Base-by-base conservation (phyloP, 768 basidiomycete species). In the Hysterangium stoloniferum region DNA sequence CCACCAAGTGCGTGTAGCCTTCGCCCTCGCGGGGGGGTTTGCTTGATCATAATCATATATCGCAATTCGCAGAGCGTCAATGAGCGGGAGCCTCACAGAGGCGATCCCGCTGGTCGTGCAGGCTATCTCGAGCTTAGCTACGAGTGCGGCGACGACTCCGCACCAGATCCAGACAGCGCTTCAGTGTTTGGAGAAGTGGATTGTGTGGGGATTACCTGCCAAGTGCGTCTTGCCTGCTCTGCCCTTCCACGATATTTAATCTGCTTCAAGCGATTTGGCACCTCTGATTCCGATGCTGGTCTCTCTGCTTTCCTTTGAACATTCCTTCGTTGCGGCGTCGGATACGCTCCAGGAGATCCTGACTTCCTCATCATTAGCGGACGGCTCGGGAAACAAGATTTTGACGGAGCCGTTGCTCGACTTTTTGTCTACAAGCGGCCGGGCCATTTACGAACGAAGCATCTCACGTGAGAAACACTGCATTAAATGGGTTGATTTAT, bases 341-440 rank as follows among this genome's bases (percentile, higher is more conserved):
- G 82, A 87, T 37, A 75, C 82, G 0, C 62, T 95, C 4, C 80
- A 86, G 61, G 89, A 93, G 58, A 74, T 95, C 47, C 74, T 93
- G 58, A 75, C 80, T 1, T 77, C 79, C 44, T 88, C 91, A 1
- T 72, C 84, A 0, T 71, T 93, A 27, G 72, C 82, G 0, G 78
- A 83, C 46, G 88, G 87, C 0, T 69, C 73, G 0, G 88, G 86
- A 1, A 73, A 74, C 15, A 76, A 76, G 48, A 76, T 83, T 0
- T 73, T 94, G 27, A 91, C 91, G 0, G 87, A 93, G 59, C 93
- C 93, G 2, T 68, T 97, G 6, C 69, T 96, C n/a, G 66, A 80
- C 3, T 97, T 91, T 90, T 60, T 83, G 0, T 74, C 82, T 52
- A 62, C 68, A 0, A 68, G 73, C 37, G 88, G 84, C 6, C 63